Percentiles rank a stretch among this genome's conserved stretches.
Evolutionary conservation across 139 green algal species (phyloP).

Genomic region (Chlorella sp.): DNA sequence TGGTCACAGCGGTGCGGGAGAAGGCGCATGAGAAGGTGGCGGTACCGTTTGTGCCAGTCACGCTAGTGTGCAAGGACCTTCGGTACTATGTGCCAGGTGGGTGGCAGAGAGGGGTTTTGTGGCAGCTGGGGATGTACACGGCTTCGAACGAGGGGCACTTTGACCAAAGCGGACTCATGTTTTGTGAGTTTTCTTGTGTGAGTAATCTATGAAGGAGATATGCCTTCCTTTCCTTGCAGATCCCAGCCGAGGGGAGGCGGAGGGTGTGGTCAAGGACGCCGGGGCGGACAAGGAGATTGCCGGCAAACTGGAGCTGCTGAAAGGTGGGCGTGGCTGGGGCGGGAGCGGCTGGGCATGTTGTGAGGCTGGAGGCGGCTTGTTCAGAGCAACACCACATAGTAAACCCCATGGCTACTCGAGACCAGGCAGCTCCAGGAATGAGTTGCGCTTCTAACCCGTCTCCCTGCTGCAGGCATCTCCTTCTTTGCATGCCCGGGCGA

Average conservation of each 20-base stretch:
- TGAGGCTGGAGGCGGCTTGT: too few species aligned
- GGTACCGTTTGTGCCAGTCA: conserved; percentile 71
- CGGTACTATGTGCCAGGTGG: not conserved
- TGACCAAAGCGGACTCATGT: too few species aligned
- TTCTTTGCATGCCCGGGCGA: conserved; percentile 55
- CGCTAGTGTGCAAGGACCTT: conserved; percentile 69
- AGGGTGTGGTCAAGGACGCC: conserved; percentile 26
- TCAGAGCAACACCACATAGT: too few species aligned
- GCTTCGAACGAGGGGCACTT: too few species aligned
- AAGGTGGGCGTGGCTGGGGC: not conserved
- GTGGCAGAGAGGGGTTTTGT: too few species aligned
- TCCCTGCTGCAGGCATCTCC: conserved; percentile 57
- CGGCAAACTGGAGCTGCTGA: conserved; percentile 61
- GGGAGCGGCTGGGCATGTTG: too few species aligned
- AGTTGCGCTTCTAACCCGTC: not conserved
- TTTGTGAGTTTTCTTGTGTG: too few species aligned
- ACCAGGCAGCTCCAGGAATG: too few species aligned
- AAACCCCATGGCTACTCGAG: too few species aligned
- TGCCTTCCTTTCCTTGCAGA: conserved; percentile 36
- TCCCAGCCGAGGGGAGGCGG: conserved; percentile 48
- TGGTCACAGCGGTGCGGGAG: not conserved
- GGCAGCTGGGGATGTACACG: too few species aligned
- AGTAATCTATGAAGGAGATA: too few species aligned
- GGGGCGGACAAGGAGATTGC: conserved; percentile 44
- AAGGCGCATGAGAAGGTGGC: not conserved